Conservation (phyloP, 2,329 filamentous ascomycete species). For the Colletotrichum lentis region DNA sequence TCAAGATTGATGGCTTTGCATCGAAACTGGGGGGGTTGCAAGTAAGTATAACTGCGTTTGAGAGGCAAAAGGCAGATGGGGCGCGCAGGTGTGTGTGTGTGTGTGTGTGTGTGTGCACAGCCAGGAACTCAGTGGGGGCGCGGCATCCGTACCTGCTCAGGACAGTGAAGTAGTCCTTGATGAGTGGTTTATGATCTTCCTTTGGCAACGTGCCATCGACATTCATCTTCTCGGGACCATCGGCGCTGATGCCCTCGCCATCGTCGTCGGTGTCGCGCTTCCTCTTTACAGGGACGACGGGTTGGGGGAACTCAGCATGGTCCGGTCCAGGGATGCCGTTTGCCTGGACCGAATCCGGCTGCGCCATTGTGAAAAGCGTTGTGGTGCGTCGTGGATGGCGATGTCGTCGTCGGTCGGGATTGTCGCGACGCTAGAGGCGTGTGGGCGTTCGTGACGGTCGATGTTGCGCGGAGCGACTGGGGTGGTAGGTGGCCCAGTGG, state of each 20-base stretch:
- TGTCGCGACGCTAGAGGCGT: constrained; percentile 23
- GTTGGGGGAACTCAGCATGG: constrained; percentile 45
- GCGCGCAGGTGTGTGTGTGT: neutral
- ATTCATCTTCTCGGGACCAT: constrained; percentile 41
- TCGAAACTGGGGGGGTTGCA: constrained; percentile 58
- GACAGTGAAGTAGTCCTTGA: constrained; percentile 51
- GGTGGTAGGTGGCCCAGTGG: constrained; percentile 36
- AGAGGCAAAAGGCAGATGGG: neutral
- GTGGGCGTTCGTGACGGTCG: constrained; percentile 14
- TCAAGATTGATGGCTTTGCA: constrained; percentile 62
- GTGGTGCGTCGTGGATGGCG: constrained; percentile 18
- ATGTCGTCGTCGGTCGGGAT: constrained; percentile 7
- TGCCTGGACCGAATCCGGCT: constrained; percentile 49
- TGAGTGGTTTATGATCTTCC: constrained; percentile 48
- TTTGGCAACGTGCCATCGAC: constrained; percentile 42
- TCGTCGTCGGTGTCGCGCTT: constrained; percentile 64
- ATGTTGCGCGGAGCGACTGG: constrained; percentile 37
- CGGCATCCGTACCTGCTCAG: constrained; percentile 49
- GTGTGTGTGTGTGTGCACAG: constrained; percentile 9
- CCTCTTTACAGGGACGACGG: constrained; percentile 59
- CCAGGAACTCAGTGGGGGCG: constrained; percentile 23
- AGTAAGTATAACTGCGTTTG: constrained; percentile 43
- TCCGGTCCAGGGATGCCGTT: constrained; percentile 55
- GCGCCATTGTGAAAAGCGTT: constrained; percentile 50
- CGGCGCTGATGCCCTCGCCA: constrained; percentile 47